These are phyloP conservation scores for Thielaviopsis musarum DNA, from an alignment of 2,329 filamentous ascomycete species.

Conservation along the genomic window DNA sequence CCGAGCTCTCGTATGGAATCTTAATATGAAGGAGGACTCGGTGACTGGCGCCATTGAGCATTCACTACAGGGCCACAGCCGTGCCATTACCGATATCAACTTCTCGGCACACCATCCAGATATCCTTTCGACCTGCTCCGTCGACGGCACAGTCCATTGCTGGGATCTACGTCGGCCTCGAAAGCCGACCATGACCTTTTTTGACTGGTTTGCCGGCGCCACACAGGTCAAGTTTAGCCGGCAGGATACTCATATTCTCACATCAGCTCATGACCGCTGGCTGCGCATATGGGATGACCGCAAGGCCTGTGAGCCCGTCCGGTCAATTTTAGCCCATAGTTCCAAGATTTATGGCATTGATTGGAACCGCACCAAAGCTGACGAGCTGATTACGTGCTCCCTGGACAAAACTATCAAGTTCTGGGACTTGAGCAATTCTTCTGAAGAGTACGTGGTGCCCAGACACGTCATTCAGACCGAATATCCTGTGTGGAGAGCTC, in stretches of 20 bases:
- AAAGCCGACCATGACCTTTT: constrained; percentile 63
- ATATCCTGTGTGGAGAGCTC: constrained; percentile 80
- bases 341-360: constrained; percentile 94
- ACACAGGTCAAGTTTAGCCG: constrained; percentile 94
- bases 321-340: constrained; percentile 70
- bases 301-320: constrained; percentile 59
- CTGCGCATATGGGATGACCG: constrained; percentile 83
- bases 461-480: constrained; percentile 66
- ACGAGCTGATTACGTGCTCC: constrained; percentile 70
- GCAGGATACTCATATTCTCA: constrained; percentile 70
- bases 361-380: constrained; percentile 67
- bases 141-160: constrained; percentile 83
- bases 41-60: constrained; percentile 59
- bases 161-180: constrained; percentile 71
- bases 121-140: constrained; percentile 72
- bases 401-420: constrained; percentile 86
- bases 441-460: constrained; percentile 36
- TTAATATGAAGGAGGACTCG: constrained; percentile 63
- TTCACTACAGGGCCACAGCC: constrained; percentile 64
- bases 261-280: constrained; percentile 78
- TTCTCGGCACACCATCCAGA: constrained; percentile 89
- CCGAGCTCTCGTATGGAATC: constrained; percentile 84
- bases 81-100: constrained; percentile 91
- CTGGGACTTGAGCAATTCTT: constrained; percentile 54
- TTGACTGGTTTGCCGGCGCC: constrained; percentile 84